Base-by-base conservation (phyloP, 352 stramenopile species). In the Globisporangium spiculum region DNA sequence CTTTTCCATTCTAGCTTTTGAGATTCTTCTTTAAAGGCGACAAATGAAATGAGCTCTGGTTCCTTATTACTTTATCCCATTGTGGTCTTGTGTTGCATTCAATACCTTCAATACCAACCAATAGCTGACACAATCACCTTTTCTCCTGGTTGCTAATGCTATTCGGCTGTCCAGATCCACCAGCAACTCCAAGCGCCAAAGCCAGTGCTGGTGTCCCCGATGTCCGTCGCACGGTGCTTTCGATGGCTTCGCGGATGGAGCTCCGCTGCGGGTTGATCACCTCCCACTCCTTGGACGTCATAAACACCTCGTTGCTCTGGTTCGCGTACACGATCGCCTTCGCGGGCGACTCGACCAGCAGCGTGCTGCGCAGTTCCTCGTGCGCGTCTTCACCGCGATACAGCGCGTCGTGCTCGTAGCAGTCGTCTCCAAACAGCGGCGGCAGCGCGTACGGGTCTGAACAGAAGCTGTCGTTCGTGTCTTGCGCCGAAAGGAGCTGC, bases 231-330 rank as follows among this genome's bases (percentile, higher is more conserved):
- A 86, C 53, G 0, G 80, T 77, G 61, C 70, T 64, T 41, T 89
- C 77, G 70, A 90, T 81, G 7, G 76, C 68, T 32, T 79, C 70
- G 12, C 83, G 79, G 32, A 87, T 91, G 60, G 36, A 68, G 68
- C 83, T 91, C 18, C 77, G 81, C 12, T 78, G 55, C 0, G 80
- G 77, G 34, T 88, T 85, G 72, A 91, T 91, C 10, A 91, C 61
- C 27, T 84, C 75, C 83, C 83, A 91, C 68, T 91, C 83, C 55
- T 91, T 91, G 18, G 77, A 69, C 30, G 70, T 86, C 83, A 91
- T 89, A 67, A 84, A 87, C 9, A 72, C 70, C 50, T 86, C 68
- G 3, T 68, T 77, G 34, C 85, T 73, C 48, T 75, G 77, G 46
- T 82, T 76, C 1, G 77, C 80, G 63, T 91, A 89, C 63, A 91